Base-by-base conservation (phyloP, 768 basidiomycete species). In the Cyclocybe aegerita region DNA sequence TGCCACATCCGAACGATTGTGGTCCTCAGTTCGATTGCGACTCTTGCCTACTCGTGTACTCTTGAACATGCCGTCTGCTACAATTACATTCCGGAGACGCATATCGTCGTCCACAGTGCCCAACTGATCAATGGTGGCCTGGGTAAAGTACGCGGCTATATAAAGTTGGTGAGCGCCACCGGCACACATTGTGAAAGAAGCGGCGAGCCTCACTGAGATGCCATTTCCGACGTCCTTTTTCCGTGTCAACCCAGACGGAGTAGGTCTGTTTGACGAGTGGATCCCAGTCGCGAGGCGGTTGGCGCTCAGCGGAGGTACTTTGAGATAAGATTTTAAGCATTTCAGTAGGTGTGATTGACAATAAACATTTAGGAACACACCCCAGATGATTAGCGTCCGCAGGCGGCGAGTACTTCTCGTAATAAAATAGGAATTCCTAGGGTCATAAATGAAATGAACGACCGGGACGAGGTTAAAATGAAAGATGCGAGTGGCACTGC, bases 361-460 rank as follows among this genome's bases (percentile, higher is more conserved):
- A 35, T 37, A 39, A 16, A 36, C 38, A 37, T 46, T 17, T 47
- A 44, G 50, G 52, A 17, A 65, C 63, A 56, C 56, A 81, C 79
- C 74, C 69, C 35, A 65, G 60, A 49, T 76, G 70, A 48, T 68
- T 69, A 4, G 70, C 66, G 34, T 83, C 77, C 44, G 73, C 66
- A 10, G 74, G 71, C 14, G 76, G 74, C 12, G 74, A 71, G 59
- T 80, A 86, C 60, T 85, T 85, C 67, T 92, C 88, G 50, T 88
- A 90, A 66, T 92, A 92, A 62, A 90, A 91, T 17, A 92, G 73
- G 60, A 92, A 92, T 61, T 90, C 88, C 88, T 91, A 63, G 41
- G 14, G 16, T 8, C 14, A 7, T 55, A 52, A 48, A 48, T 53
- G 44, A 54, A 38, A 48, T 59, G 17, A 51, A 35, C 39, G 37